Conservation (phyloP, 225 moss, liverwort and hornwort species). For the Neckera pumila region DNA sequence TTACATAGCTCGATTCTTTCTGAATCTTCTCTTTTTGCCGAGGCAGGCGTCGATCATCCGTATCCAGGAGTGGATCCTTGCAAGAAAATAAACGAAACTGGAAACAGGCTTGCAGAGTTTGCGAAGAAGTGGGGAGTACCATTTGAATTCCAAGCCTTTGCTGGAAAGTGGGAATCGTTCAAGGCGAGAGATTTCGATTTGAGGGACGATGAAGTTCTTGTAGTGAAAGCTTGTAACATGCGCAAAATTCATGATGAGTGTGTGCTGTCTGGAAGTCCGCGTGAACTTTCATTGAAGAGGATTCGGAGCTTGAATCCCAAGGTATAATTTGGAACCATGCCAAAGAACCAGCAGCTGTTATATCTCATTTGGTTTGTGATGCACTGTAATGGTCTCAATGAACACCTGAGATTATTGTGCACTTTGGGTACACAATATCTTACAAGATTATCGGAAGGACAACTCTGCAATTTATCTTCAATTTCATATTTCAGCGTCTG, state of each 20-base stretch:
- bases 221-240: conserved; percentile 30
- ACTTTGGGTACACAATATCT: background rate
- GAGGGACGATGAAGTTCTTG: conserved; percentile 50
- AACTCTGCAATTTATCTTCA: background rate
- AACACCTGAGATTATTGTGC: background rate
- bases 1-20: background rate
- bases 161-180: conserved; percentile 67
- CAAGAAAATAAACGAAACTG: conserved; percentile 39
- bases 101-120: conserved; percentile 35
- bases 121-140: conserved; percentile 44
- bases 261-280: conserved; percentile 66
- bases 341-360: background rate
- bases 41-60: conserved; percentile 48
- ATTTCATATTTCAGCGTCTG: background rate
- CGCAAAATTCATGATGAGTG: conserved; percentile 51
- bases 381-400: background rate
- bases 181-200: conserved; percentile 42
- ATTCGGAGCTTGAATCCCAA: conserved; percentile 56
- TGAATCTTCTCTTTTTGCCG: background rate
- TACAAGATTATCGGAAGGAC: background rate
- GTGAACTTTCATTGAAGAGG: conserved; percentile 56
- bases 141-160: conserved; percentile 61
- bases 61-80: conserved; percentile 47
- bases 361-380: background rate
- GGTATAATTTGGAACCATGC: background rate